Evolutionary conservation across 2,329 filamentous ascomycete genomes (phyloP).

Genomic region (Diaporthe aspalathi): DNA sequence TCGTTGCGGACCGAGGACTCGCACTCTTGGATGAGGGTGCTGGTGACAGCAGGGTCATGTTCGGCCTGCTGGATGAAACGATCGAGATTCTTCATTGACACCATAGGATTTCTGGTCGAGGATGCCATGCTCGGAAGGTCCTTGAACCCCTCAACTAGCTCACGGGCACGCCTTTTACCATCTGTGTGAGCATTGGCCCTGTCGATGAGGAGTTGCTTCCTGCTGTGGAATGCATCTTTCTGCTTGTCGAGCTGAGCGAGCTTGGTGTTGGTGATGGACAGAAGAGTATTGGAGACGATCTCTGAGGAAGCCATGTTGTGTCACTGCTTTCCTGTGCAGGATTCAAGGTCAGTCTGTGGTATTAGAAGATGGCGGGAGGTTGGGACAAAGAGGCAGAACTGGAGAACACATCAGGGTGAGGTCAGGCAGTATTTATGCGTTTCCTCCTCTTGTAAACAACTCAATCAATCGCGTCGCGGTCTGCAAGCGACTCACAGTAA

Average conservation of each 20-base stretch:
- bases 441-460: background rate
- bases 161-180: constrained; percentile 46
- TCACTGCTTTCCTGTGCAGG: background rate
- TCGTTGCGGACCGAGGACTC: constrained; percentile 59
- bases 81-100: constrained; percentile 56
- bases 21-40: constrained; percentile 57
- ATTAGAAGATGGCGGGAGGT: background rate
- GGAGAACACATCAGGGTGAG: background rate
- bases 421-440: background rate
- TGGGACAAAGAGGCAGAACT: background rate
- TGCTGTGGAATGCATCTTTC: constrained; percentile 59
- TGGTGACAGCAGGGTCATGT: constrained; percentile 64
- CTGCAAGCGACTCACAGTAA: background rate
- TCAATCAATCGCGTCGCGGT: background rate
- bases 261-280: constrained; percentile 66
- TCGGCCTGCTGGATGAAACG: constrained; percentile 64
- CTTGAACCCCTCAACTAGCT: constrained; percentile 51
- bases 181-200: constrained; percentile 44
- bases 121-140: constrained; percentile 49
- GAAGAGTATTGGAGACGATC: constrained; percentile 64
- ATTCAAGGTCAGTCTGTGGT: constrained; percentile 36
- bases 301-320: constrained; percentile 50
- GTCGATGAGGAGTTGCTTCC: constrained; percentile 56
- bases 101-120: constrained; percentile 45
- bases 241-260: constrained; percentile 67